Evolutionary conservation across 2,329 filamentous ascomycete species (phyloP).

Genomic region (Tolypocladium inflatum): DNA sequence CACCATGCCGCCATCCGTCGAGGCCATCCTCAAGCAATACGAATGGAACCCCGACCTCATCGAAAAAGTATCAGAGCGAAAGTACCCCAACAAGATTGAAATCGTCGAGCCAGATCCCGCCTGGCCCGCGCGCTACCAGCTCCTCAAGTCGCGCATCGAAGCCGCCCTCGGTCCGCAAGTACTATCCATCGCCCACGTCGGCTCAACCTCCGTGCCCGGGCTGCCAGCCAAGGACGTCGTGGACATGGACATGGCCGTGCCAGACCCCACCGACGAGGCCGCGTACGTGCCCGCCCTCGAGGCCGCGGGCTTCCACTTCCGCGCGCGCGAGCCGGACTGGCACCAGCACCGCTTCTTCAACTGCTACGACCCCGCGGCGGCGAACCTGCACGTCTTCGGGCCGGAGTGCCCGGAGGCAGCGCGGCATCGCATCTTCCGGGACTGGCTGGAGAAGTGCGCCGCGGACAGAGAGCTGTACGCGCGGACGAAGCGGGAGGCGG

Average conservation of each 20-base stretch:
- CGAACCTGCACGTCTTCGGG: slow-evolving; percentile 40
- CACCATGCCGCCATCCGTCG: slow-evolving; percentile 12
- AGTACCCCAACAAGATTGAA: slow-evolving; percentile 10
- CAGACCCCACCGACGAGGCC: slow-evolving; percentile 27
- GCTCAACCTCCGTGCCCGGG: slow-evolving; percentile 39
- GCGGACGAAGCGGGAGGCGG: slow-evolving; percentile 25
- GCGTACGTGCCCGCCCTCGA: slow-evolving; percentile 34
- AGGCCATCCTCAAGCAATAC: slow-evolving; percentile 17
- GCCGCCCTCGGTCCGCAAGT: slow-evolving; percentile 23
- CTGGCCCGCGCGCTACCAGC: slow-evolving; percentile 24
- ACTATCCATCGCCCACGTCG: slow-evolving; percentile 33
- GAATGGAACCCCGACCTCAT: slow-evolving; percentile 10
- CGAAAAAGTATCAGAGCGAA: slow-evolving; percentile 16
- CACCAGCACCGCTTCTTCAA: slow-evolving; percentile 38
- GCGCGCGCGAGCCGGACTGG: slow-evolving; percentile 34
- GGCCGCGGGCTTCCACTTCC: slow-evolving; percentile 33
- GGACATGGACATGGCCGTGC: slow-evolving; percentile 40
- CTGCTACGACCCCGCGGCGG: slow-evolving; percentile 20
- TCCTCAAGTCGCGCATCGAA: slow-evolving; percentile 21
- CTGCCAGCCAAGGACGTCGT: slow-evolving; percentile 42
- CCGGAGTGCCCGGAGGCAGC: slow-evolving; percentile 28
- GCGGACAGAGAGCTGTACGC: slow-evolving; percentile 31
- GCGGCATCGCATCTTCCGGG: slow-evolving; percentile 31
- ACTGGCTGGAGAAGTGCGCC: slow-evolving; percentile 26
- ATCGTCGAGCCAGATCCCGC: slow-evolving; percentile 26